phyloP scores from a whole-genome alignment of 441 rosid genomes.

The Mallotus repandus region DNA sequence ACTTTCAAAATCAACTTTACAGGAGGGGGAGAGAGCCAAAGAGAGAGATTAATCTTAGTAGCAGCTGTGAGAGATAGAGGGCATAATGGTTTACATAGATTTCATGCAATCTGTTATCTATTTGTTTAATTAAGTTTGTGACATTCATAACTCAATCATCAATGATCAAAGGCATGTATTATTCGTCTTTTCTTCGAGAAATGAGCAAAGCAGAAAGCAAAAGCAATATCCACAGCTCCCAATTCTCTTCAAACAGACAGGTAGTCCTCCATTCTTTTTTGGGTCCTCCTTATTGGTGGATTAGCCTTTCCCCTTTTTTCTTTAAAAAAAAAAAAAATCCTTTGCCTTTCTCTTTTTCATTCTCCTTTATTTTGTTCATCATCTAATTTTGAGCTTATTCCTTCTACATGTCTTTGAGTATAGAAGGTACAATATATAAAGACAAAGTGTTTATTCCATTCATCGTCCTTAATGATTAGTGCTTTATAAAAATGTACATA shows the following conservation, averaged over 20 bases:
- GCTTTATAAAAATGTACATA: slow-evolving; percentile 17
- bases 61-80: not conserved
- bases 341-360: slow-evolving; percentile 17
- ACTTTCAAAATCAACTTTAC: slow-evolving; percentile 31
- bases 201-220: slow-evolving; percentile 9
- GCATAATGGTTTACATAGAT: slow-evolving; percentile 20
- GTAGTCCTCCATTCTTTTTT: slow-evolving; percentile 39
- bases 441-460: slow-evolving; percentile 50
- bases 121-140: slow-evolving; percentile 6
- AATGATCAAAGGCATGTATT: slow-evolving; percentile 31
- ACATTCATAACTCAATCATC: slow-evolving; percentile 22
- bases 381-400: slow-evolving; percentile 26
- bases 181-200: slow-evolving; percentile 28
- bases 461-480: slow-evolving; percentile 31
- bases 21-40: no score
- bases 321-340: no score
- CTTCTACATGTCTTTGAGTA: slow-evolving; percentile 7
- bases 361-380: slow-evolving; percentile 7
- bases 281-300: slow-evolving; percentile 36
- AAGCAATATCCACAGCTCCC: slow-evolving; percentile 30
- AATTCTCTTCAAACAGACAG: slow-evolving; percentile 60
- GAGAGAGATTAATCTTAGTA: no score
- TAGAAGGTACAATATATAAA: slow-evolving; percentile 14
- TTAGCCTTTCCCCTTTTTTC: slow-evolving; percentile 23
- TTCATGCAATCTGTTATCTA: slow-evolving; percentile 32